Evolutionary conservation across 2,329 filamentous ascomycete genomes (phyloP).

Genomic region (Fusarium domesticum): DNA sequence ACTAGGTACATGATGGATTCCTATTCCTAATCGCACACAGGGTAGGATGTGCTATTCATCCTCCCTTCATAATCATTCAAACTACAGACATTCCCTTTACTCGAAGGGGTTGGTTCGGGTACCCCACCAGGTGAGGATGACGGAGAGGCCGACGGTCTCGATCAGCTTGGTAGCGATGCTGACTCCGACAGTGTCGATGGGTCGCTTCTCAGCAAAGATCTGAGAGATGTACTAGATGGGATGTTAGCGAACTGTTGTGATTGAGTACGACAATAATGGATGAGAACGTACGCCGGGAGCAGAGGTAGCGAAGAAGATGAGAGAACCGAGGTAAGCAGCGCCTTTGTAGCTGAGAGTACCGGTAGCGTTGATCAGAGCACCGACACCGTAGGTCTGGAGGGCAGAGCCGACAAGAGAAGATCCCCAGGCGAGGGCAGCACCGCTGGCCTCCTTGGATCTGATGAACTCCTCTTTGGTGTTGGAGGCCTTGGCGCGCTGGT

Average conservation of each 20-base stretch:
- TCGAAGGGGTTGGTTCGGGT: constrained; percentile 91
- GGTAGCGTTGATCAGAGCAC: constrained; percentile 88
- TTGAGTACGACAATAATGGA: not conserved
- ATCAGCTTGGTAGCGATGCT: constrained; percentile 79
- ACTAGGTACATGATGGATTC: constrained; percentile 17
- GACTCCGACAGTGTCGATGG: constrained; percentile 84
- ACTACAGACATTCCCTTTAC: constrained; percentile 43
- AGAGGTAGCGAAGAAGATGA: constrained; percentile 89
- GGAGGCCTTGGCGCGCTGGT: constrained; percentile 84
- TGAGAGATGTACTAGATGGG: constrained; percentile 72
- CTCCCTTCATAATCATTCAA: constrained; percentile 9
- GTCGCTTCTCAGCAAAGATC: constrained; percentile 86
- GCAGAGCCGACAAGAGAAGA: constrained; percentile 86
- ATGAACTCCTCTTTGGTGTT: constrained; percentile 97
- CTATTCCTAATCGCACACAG: constrained; percentile 20
- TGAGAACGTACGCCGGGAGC: constrained; percentile 70
- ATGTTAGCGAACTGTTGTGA: constrained; percentile 8
- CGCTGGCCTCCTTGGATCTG: constrained; percentile 86
- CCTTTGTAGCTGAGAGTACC: constrained; percentile 96
- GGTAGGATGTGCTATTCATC: constrained; percentile 17
- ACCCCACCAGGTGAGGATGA: constrained; percentile 97
- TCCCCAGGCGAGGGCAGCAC: constrained; percentile 84
- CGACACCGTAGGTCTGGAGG: constrained; percentile 85
- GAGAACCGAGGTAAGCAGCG: constrained; percentile 83
- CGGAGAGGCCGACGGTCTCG: constrained; percentile 86